Percentiles rank a stretch among this genome's conserved stretches.
phyloP scores from a whole-genome alignment of 1,284 basidiomycete genomes.

The Lentinus polychrous region DNA sequence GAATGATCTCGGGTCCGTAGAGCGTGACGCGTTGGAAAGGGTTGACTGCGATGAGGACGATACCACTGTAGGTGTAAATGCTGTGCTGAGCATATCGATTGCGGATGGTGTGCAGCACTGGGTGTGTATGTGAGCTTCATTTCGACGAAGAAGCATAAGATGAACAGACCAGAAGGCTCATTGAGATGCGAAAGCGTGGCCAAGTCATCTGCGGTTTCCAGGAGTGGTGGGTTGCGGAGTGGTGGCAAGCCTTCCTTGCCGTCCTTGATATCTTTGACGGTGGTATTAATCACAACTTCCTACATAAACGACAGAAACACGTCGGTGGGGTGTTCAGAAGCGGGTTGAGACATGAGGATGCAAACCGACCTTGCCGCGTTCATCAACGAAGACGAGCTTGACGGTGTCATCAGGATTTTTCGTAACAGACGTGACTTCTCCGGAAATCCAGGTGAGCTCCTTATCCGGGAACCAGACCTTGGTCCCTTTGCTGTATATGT shows the following conservation, averaged over 20 bases:
- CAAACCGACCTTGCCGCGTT: slow-evolving; percentile 71
- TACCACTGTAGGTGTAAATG: slow-evolving; percentile 99
- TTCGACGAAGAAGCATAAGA: slow-evolving; percentile 1
- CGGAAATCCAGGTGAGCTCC: slow-evolving; percentile 89
- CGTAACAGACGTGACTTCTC: slow-evolving; percentile 65
- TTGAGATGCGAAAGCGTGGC: slow-evolving; percentile 97
- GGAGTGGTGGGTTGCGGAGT: slow-evolving; percentile 90
- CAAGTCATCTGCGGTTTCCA: slow-evolving; percentile 97
- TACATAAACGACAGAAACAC: slow-evolving; percentile 22
- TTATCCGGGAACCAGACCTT: slow-evolving; percentile 90
- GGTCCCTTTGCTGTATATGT: slow-evolving; percentile 80
- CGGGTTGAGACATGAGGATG: background rate
- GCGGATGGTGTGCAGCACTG: slow-evolving; percentile 94
- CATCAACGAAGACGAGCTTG: slow-evolving; percentile 77
- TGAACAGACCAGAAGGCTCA: slow-evolving; percentile 81
- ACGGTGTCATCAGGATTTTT: slow-evolving; percentile 62
- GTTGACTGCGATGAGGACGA: slow-evolving; percentile 97
- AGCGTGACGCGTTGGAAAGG: slow-evolving; percentile 93
- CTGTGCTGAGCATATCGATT: slow-evolving; percentile 96
- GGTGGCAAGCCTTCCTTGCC: slow-evolving; percentile 79
- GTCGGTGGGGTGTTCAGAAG: background rate
- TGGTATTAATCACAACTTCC: slow-evolving; percentile 78
- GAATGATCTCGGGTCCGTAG: slow-evolving; percentile 95
- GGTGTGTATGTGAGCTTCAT: slow-evolving; percentile 2
- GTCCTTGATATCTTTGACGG: slow-evolving; percentile 69